These are phyloP conservation scores for Hanseniaspora gamundiae DNA, from an alignment of 1,139 yeast species.

Conservation along the genomic window DNA sequence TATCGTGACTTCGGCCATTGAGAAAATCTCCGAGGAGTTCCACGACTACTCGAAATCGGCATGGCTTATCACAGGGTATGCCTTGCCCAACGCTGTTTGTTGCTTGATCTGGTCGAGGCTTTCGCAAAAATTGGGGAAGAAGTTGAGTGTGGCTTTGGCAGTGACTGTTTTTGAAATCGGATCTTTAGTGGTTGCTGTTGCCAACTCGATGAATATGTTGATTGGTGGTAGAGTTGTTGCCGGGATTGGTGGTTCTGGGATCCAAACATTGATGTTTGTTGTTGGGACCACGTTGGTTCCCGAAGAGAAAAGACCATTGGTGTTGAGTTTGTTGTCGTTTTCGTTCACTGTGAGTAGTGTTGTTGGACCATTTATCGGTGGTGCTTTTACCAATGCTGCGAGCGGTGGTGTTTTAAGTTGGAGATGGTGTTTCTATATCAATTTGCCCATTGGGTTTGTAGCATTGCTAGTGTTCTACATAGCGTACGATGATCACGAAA, in stretches of 20 bases:
- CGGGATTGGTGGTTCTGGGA: slow-evolving; percentile 67
- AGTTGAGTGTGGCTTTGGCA: slow-evolving; percentile 36
- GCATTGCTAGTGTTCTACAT: slow-evolving; percentile 35
- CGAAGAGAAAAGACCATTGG: slow-evolving; percentile 41
- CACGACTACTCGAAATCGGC: slow-evolving; percentile 41
- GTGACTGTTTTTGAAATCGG: slow-evolving; percentile 50
- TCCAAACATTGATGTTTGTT: slow-evolving; percentile 46
- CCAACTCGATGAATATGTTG: slow-evolving; percentile 45
- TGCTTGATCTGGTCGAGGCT: slow-evolving; percentile 51
- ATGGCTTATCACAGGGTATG: slow-evolving; percentile 50
- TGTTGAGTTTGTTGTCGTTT: slow-evolving; percentile 37
- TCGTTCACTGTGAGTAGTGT: slow-evolving; percentile 48
- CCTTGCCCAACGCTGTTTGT: slow-evolving; percentile 47
- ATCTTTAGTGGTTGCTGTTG: slow-evolving; percentile 46
- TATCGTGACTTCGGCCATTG: slow-evolving; percentile 46
- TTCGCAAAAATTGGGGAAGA: slow-evolving; percentile 51
- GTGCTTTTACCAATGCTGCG: slow-evolving; percentile 40
- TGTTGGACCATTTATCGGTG: slow-evolving; percentile 58
- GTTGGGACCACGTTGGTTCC: slow-evolving; percentile 54
- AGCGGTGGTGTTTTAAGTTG: slow-evolving; percentile 36
- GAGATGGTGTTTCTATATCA: slow-evolving; percentile 74
- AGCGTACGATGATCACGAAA: slow-evolving; percentile 25
- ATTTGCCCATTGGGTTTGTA: slow-evolving; percentile 54
- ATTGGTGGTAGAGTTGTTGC: slow-evolving; percentile 62
- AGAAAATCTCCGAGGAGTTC: slow-evolving; percentile 44